Conservation (phyloP, 2,329 filamentous ascomycete genomes). For the Aureobasidium leucospermi region DNA sequence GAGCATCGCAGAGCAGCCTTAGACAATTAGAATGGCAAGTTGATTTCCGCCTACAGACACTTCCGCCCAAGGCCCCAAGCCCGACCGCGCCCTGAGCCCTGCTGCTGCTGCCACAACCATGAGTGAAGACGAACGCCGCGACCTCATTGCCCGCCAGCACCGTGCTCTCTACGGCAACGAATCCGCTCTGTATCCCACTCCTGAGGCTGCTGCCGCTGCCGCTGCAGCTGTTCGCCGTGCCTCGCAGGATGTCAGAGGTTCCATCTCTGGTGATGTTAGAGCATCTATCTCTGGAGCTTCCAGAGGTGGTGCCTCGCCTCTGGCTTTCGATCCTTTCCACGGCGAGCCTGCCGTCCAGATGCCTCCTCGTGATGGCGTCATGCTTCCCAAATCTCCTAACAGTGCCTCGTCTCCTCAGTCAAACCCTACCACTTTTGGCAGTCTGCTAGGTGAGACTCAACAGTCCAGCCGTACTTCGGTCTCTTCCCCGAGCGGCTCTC, state of each 20-base stretch:
- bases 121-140: conserved; percentile 93
- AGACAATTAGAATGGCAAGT: conserved; percentile 20
- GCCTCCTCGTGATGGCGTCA: conserved; percentile 36
- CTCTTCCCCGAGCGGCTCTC: conserved; percentile 78
- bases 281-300: conserved; percentile 25
- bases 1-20: conserved; percentile 41
- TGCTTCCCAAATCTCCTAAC: conserved; percentile 53
- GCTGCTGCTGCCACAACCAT: conserved; percentile 56
- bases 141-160: conserved; percentile 92
- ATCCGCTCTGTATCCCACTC: conserved; percentile 60
- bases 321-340: conserved; percentile 67
- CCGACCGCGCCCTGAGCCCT: conserved; percentile 78
- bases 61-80: conserved; percentile 57
- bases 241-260: conserved; percentile 55
- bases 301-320: conserved; percentile 69
- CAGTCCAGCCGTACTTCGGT: conserved; percentile 66
- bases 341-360: conserved; percentile 48
- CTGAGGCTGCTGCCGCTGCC: conserved; percentile 54
- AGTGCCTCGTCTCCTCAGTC: conserved; percentile 79
- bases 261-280: conserved; percentile 38
- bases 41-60: conserved; percentile 50
- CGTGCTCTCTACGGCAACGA: conserved; percentile 82
- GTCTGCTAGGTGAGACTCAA: conserved; percentile 45
- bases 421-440: conserved; percentile 45
- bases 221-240: conserved; percentile 59